Conservation (phyloP, 306 rosid genomes). For the Inga laurina region DNA sequence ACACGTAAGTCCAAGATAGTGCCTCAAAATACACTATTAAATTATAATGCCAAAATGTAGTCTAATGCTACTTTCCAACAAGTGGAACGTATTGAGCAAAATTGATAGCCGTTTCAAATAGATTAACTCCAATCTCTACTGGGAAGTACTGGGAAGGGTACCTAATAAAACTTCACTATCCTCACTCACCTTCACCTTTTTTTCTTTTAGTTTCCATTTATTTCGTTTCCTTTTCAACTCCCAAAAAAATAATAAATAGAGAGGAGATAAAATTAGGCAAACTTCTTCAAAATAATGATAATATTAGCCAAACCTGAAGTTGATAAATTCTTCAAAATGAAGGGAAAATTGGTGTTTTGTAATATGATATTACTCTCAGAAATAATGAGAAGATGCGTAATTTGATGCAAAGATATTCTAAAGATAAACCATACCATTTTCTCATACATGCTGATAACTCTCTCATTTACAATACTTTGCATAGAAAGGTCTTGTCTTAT, state of each 20-base stretch:
- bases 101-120: neutral
- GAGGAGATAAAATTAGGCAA: neutral
- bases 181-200: neutral
- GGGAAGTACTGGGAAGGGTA: neutral
- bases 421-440: constrained; percentile 62
- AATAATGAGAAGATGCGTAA: constrained; percentile 18
- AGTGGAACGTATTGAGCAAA: neutral
- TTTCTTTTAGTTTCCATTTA: neutral
- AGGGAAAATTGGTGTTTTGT: neutral
- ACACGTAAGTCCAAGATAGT: constrained; percentile 2
- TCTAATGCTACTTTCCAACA: neutral
- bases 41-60: neutral
- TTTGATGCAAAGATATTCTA: constrained; percentile 8
- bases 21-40: neutral
- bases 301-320: constrained; percentile 4
- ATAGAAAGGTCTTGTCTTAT: constrained; percentile 90
- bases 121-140: neutral
- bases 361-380: neutral
- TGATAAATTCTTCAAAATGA: constrained; percentile 2
- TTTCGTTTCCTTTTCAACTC: neutral
- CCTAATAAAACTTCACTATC: neutral
- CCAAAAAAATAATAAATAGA: constrained; percentile 2
- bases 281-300: neutral
- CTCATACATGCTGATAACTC: constrained; percentile 72
- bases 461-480: constrained; percentile 65